Evolutionary conservation across 2,329 filamentous ascomycete species (phyloP).

Genomic region (Hymenoscyphus linearis): DNA sequence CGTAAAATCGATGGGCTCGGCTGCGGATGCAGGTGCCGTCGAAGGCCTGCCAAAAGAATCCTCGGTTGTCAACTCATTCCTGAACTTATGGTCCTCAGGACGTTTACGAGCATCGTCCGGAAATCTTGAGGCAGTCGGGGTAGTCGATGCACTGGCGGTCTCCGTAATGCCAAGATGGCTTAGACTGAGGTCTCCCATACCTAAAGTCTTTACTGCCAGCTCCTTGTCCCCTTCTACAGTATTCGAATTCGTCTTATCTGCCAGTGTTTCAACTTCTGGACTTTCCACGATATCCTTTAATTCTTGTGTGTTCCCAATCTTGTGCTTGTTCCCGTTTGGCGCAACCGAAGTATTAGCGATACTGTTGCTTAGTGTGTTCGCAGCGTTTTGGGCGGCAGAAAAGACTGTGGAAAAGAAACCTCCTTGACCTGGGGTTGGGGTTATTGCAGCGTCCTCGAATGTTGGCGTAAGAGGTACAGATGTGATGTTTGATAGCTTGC

Average conservation of each 20-base stretch:
- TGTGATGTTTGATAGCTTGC: slow-evolving; percentile 78
- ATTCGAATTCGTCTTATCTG: slow-evolving; percentile 30
- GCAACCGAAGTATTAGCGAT: slow-evolving; percentile 61
- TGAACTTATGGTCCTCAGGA: not conserved
- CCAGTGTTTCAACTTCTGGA: slow-evolving; percentile 31
- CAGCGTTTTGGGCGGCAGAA: slow-evolving; percentile 88
- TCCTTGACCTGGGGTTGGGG: slow-evolving; percentile 44
- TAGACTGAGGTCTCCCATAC: slow-evolving; percentile 81
- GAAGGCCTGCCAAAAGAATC: slow-evolving; percentile 12
- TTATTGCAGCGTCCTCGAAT: slow-evolving; percentile 55
- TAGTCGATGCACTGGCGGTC: slow-evolving; percentile 46
- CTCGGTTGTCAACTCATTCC: slow-evolving; percentile 15
- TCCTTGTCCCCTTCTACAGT: slow-evolving; percentile 50
- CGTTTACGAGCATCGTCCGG: slow-evolving; percentile 35
- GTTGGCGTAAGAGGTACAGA: slow-evolving; percentile 71
- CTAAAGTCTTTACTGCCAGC: slow-evolving; percentile 81
- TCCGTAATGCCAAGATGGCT: slow-evolving; percentile 79
- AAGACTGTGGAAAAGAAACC: slow-evolving; percentile 94
- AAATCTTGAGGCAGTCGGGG: slow-evolving; percentile 52
- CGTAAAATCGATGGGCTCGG: slow-evolving; percentile 20
- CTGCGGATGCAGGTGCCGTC: slow-evolving; percentile 6
- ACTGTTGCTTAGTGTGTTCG: slow-evolving; percentile 66
- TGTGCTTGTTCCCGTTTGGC: slow-evolving; percentile 45
- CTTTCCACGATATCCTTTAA: slow-evolving; percentile 28
- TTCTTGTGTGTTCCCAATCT: slow-evolving; percentile 30